Percentiles rank a stretch among this genome's conserved stretches.
Evolutionary conservation across 208 protist genomes (phyloP).

Genomic region (Phytomonas sp.): DNA sequence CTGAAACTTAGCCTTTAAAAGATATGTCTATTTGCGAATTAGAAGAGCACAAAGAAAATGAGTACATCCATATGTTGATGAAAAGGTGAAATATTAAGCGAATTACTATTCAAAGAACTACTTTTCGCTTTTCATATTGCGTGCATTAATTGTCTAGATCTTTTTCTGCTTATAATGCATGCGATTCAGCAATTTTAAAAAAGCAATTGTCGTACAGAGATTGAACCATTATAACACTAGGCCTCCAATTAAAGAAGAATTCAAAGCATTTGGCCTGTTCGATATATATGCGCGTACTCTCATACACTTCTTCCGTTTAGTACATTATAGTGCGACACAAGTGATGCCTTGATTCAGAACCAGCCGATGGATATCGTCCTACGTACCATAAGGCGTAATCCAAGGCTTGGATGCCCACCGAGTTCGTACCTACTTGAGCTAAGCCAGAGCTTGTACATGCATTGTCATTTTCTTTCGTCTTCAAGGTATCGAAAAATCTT

Average conservation of each 20-base stretch:
- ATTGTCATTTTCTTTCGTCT: background rate
- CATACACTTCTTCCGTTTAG: slow-evolving; percentile 7
- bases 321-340: slow-evolving; percentile 64
- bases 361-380: slow-evolving; percentile 34
- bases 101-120: background rate
- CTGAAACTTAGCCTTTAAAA: background rate
- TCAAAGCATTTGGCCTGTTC: background rate
- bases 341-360: slow-evolving; percentile 35
- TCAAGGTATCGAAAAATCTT: background rate
- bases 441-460: background rate
- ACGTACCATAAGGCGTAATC: slow-evolving; percentile 79
- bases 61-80: background rate
- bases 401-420: slow-evolving; percentile 21
- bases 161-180: background rate
- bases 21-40: background rate
- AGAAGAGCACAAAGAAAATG: background rate
- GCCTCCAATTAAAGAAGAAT: background rate
- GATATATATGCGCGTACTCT: background rate
- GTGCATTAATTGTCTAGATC: background rate
- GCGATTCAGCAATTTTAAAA: background rate
- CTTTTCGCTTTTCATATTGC: background rate
- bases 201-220: background rate
- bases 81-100: background rate
- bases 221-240: background rate
- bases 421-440: background rate